Base-by-base conservation (phyloP, 371 early-diverging fungal genomes). In the Choanephora cucurbitarum region DNA sequence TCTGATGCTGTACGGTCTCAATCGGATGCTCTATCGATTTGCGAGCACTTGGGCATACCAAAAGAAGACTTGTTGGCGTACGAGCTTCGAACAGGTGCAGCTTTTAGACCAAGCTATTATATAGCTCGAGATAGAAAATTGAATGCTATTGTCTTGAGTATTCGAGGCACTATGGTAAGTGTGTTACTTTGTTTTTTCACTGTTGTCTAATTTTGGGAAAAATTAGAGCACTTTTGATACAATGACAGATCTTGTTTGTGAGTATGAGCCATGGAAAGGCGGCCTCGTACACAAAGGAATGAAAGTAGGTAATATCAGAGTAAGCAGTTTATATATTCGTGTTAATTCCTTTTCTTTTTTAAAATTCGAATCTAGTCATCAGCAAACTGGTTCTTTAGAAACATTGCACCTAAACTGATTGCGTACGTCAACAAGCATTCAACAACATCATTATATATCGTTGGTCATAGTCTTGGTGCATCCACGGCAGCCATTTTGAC, bases 211-310 rank as follows among this genome's bases (percentile, higher is more conserved):
- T 28, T 7, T 9, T 9, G 31, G 5, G 22, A 5, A 31, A 34
- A 15, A 19, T 17, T 64, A 86, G 87, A 92, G 89, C 42, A 76
- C 84, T 1, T 81, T 84, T 60, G 93, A 93, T 62, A 83, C 90
- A 0, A 66, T 93, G 57, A 92, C 94, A 0, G 94, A 93, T 61
- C 60, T 93, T 18, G 83, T 87, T 0, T 92, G 92, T 52, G 91
- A 91, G 58, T 93, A 92, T 57, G 80, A 84, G 44, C 86, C 81
- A 32, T 92, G 93, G 92, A 84, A 86, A 48, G 92, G 90, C 11
- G 92, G 92, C 0, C 65, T 92, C 11, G 88, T 91, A 17, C 92
- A 92, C 51, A 78, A 83, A 49, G 92, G 92, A 22, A 87, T 92
- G 75, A 78, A 86, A 68, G 72, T 72, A 68, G 19, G 18, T 11